These are phyloP conservation scores for Eremochloa ophiuroides DNA, from an alignment of 176 grass and related monocot species.

Conservation along the genomic window DNA sequence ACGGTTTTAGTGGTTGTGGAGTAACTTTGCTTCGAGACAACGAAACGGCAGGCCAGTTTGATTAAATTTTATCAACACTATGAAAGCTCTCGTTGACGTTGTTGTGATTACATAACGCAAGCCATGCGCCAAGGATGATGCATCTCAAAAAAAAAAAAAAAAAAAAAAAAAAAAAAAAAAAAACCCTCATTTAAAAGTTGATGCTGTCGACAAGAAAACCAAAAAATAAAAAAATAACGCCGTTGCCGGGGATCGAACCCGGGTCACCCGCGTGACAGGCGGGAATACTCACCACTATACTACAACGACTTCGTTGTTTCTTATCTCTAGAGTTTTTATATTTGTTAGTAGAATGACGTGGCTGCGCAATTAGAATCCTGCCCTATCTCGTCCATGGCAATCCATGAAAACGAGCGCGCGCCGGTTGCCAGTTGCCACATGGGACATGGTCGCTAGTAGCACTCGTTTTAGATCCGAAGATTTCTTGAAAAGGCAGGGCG, in stretches of 20 bases:
- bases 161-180: background rate
- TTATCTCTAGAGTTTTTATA: no score
- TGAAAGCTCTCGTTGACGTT: background rate
- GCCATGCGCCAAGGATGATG: background rate
- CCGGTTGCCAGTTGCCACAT: no score
- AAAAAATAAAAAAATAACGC: slow-evolving; percentile 1
- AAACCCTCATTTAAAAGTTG: no score
- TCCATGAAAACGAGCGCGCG: no score
- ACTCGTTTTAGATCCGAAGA: no score
- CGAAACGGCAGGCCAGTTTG: background rate
- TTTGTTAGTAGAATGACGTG: no score
- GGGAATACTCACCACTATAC: slow-evolving; percentile 95
- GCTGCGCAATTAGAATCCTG: no score
- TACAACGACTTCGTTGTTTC: no score
- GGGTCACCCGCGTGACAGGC: slow-evolving; percentile 87
- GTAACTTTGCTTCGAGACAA: background rate
- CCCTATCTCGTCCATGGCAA: no score
- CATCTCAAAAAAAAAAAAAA: background rate
- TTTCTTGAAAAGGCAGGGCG: no score
- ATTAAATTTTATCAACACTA: background rate
- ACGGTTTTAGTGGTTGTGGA: background rate
- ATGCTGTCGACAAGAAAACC: no score
- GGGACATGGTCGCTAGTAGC: no score
- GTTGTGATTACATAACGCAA: background rate
- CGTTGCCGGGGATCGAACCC: slow-evolving; percentile 98